phyloP scores from a whole-genome alignment of 169 alveolate species.

The Cryptosporidium bovis region DNA sequence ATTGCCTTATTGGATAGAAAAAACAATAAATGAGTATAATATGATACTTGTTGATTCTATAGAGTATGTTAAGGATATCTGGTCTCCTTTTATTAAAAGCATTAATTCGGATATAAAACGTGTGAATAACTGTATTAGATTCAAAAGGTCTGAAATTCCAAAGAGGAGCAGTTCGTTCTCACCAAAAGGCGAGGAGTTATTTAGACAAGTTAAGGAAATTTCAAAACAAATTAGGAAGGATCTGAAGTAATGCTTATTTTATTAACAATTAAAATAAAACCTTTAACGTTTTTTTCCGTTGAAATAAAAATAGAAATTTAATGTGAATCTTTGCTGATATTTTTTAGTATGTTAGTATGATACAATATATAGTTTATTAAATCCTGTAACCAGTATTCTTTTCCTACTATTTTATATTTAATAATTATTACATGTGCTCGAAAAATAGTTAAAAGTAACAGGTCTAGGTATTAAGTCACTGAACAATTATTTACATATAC shows the following conservation, averaged over 20 bases:
- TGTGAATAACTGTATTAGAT: neutral
- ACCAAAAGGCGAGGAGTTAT: neutral
- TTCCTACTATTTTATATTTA: too few species aligned
- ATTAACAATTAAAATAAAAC: too few species aligned
- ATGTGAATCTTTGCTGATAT: too few species aligned
- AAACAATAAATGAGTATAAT: constrained; percentile 14
- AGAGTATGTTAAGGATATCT: neutral
- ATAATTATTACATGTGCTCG: too few species aligned
- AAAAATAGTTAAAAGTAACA: too few species aligned
- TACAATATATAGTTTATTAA: too few species aligned
- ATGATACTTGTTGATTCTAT: constrained; percentile 4
- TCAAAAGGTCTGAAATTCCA: neutral
- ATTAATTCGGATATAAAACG: neutral
- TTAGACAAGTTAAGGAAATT: neutral
- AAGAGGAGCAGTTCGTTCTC: neutral
- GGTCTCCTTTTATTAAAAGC: constrained; percentile 20
- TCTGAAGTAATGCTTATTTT: neutral
- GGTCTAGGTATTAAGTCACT: too few species aligned
- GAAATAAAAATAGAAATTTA: too few species aligned
- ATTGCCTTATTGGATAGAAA: constrained; percentile 27
- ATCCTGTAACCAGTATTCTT: too few species aligned
- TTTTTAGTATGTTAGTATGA: too few species aligned
- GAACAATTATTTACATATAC: too few species aligned
- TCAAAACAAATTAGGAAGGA: neutral
- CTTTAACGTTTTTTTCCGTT: too few species aligned